Conservation (phyloP, 805 yeast genomes). For the Candida nitratophila region DNA sequence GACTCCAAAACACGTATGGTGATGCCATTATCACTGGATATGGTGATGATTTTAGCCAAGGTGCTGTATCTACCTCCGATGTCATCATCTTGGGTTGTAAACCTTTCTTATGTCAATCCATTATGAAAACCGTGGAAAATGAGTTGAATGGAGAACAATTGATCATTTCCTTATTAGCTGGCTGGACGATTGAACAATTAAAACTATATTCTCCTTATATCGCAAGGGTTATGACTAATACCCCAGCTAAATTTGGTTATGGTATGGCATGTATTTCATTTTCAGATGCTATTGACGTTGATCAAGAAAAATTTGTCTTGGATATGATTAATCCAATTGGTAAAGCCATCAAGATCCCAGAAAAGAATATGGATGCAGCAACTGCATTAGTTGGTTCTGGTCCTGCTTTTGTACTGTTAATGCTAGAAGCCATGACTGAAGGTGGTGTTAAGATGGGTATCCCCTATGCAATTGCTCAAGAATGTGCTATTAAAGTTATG, state of each 20-base stretch:
- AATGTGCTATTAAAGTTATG: constrained; percentile 88
- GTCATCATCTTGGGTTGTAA: constrained; percentile 80
- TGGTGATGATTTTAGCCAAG: constrained; percentile 39
- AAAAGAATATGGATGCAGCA: constrained; percentile 93
- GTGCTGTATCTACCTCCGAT: constrained; percentile 58
- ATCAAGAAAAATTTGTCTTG: constrained; percentile 39
- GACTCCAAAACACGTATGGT: constrained; percentile 43
- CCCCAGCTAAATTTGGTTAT: constrained; percentile 87
- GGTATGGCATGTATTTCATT: constrained; percentile 94
- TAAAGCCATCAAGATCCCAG: constrained; percentile 62
- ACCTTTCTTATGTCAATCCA: constrained; percentile 66
- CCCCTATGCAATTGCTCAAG: constrained; percentile 74
- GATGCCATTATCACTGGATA: constrained; percentile 45
- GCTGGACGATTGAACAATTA: constrained; percentile 77
- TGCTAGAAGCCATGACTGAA: constrained; percentile 88
- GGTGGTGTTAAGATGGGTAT: constrained; percentile 94
- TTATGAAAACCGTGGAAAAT: constrained; percentile 47
- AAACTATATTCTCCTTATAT: constrained; percentile 43
- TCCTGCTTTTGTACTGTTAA: constrained; percentile 85
- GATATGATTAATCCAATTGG: constrained; percentile 60
- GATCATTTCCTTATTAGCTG: constrained; percentile 82
- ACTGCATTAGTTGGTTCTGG: constrained; percentile 95
- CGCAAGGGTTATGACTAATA: constrained; percentile 96
- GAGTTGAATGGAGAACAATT: constrained; percentile 33
- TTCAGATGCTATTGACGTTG: constrained; percentile 40